phyloP scores from a whole-genome alignment of 345 rosid species.

The Pelargonium nanum region DNA sequence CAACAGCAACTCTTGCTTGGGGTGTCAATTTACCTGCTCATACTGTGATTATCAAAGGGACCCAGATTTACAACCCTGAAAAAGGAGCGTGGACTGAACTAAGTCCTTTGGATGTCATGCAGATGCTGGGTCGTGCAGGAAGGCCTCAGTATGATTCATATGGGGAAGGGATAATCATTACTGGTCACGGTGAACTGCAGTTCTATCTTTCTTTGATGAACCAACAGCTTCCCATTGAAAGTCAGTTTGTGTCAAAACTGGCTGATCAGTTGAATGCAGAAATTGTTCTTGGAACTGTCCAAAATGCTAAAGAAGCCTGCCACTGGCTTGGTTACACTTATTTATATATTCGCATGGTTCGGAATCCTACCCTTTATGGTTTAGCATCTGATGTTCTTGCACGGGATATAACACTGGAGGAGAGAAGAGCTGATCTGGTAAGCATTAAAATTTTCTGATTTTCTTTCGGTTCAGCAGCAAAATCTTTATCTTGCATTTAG shows the following conservation, averaged over 20 bases:
- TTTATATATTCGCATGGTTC: slow-evolving; percentile 70
- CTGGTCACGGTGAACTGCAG: slow-evolving; percentile 85
- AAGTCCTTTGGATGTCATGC: slow-evolving; percentile 95
- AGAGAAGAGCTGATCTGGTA: slow-evolving; percentile 97
- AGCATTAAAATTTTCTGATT: slow-evolving; percentile 6
- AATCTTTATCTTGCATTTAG: neutral
- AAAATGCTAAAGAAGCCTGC: slow-evolving; percentile 95
- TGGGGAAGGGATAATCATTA: slow-evolving; percentile 95
- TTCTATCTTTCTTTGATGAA: slow-evolving; percentile 93
- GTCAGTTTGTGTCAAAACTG: slow-evolving; percentile 83
- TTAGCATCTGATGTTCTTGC: slow-evolving; percentile 72
- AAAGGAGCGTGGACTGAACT: slow-evolving; percentile 97
- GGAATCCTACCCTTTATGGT: slow-evolving; percentile 85
- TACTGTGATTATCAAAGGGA: slow-evolving; percentile 86
- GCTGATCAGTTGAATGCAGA: slow-evolving; percentile 99
- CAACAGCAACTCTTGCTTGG: slow-evolving; percentile 98
- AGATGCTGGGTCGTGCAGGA: slow-evolving; percentile 99
- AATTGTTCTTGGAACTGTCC: slow-evolving; percentile 93
- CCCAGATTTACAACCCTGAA: slow-evolving; percentile 91
- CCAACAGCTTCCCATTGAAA: slow-evolving; percentile 95
- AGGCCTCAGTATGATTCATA: slow-evolving; percentile 86
- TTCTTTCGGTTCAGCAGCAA: neutral
- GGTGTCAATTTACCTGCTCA: slow-evolving; percentile 96
- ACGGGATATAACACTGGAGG: slow-evolving; percentile 65
- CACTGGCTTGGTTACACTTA: slow-evolving; percentile 92